Evolutionary conservation across 345 rosid species (phyloP), one percentile per base, ranked within the genome.

Genomic region (Eucalyptus caleyi): DNA sequence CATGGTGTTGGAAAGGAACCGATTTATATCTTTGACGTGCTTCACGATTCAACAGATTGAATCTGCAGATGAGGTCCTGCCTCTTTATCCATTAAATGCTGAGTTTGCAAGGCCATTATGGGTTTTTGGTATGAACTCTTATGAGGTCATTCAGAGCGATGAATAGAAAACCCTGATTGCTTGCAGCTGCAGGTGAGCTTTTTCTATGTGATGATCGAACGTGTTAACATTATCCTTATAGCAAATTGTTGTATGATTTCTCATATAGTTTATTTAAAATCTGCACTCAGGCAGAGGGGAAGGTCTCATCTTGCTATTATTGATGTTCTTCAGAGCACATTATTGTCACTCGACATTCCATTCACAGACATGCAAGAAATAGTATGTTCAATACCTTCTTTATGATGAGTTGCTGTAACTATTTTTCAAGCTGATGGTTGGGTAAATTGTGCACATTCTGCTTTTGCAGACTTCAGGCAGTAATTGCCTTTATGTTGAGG

Each of bases 51-150:
- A 45, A 94, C 96, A 96, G 99, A 91, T 91, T 90, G 99, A 96
- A 92, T 93, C 95, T 88, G 89, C 44, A 50, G 94, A 95, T 90
- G 93, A 94, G 91, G 95, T 95, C 88, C 87, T 93, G 89, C 91
- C 92, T 86, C 92, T 97, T 86, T 95, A 94, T 92, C 88, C 95
- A 40, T 87, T 95, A 86, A 93, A 94, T 91, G 99, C 98, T 80
- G 99, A 98, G 94, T 97, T 97, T 90, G 88, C 99, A 50, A 94
- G 94, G 92, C 98, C 99, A 69, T 89, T 95, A 51, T 97, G 98
- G 99, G 91, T 95, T 90, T 97, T 95, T 59, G 98, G 99, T 89
- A 92, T 92, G 72, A 97, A 94, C 91, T 98, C 99, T 88, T 97
- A 96, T 88, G 98, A 94, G 87, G 89, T 97, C 87, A 90, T 96